These are phyloP conservation scores for Talaromyces sp. DNA, from an alignment of 2,329 filamentous ascomycete species.

Conservation along the genomic window DNA sequence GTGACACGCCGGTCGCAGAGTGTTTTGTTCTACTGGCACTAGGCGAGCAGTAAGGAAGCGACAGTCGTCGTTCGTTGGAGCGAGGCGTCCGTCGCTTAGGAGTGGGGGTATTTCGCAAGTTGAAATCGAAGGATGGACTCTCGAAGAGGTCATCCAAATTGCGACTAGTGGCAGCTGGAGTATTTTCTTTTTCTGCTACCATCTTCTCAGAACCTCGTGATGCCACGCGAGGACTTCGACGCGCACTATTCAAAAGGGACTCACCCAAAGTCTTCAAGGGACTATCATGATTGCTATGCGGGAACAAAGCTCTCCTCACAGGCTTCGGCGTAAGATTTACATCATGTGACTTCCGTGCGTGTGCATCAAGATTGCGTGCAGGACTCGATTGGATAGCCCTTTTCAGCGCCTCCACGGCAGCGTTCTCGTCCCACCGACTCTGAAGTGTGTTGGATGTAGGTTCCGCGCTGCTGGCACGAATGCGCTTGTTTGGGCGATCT, in stretches of 20 bases:
- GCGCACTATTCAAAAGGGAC: conserved; percentile 49
- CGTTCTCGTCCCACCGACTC: conserved; percentile 36
- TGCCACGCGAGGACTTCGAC: conserved; percentile 38
- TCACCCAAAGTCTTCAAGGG: conserved; percentile 37
- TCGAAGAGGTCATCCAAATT: conserved; percentile 66
- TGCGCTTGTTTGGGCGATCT: conserved; percentile 37
- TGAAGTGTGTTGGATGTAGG: conserved; percentile 35
- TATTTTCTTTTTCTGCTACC: conserved; percentile 58
- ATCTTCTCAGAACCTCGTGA: conserved; percentile 39
- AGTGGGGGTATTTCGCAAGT: conserved; percentile 55
- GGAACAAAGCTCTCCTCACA: conserved; percentile 45
- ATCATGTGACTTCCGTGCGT: conserved; percentile 43
- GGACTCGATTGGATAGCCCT: conserved; percentile 62
- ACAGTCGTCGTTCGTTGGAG: conserved; percentile 34
- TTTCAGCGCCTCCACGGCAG: conserved; percentile 47
- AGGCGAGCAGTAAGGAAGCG: conserved; percentile 38
- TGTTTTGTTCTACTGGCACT: conserved; percentile 22
- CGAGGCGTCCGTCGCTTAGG: conserved; percentile 54
- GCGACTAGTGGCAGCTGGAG: conserved; percentile 46
- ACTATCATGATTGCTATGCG: conserved; percentile 33
- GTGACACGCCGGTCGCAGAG: not conserved
- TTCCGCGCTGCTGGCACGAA: conserved; percentile 50
- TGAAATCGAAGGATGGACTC: conserved; percentile 50
- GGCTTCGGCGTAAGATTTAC: conserved; percentile 56
- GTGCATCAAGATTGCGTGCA: conserved; percentile 48